phyloP scores from a whole-genome alignment of 352 stramenopile genomes.

The Pythium brachiatum region DNA sequence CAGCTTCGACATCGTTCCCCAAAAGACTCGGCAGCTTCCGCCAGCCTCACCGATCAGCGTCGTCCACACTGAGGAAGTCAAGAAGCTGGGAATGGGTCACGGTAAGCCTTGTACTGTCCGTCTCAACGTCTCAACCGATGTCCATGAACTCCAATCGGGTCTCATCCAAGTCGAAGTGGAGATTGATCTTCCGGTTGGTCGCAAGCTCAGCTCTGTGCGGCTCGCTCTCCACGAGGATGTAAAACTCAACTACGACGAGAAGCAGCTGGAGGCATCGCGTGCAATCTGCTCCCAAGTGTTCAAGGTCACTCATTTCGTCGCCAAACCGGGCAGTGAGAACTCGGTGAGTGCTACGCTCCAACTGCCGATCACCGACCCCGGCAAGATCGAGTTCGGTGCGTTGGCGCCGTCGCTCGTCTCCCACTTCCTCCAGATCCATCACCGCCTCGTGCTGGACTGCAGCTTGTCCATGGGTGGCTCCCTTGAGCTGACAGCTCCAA shows the following conservation, averaged over 20 bases:
- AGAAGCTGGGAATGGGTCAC: slow-evolving; percentile 1
- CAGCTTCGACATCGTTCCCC: neutral
- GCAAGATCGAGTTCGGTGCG: neutral
- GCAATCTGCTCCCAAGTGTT: neutral
- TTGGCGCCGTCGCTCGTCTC: neutral
- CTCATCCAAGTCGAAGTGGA: slow-evolving; percentile 1
- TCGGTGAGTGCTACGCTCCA: neutral
- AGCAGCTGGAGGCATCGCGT: neutral
- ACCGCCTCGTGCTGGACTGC: slow-evolving; percentile 5
- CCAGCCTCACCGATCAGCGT: neutral
- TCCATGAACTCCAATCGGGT: neutral
- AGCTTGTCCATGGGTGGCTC: slow-evolving; percentile 1
- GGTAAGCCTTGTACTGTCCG: slow-evolving; percentile 1
- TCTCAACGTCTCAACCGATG: neutral
- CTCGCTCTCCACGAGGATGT: slow-evolving; percentile 3
- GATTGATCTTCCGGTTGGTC: slow-evolving; percentile 1
- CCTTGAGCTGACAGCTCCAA: neutral
- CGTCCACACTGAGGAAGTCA: neutral
- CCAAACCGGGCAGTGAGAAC: neutral
- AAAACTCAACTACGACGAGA: neutral
- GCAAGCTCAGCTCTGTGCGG: neutral
- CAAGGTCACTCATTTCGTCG: neutral
- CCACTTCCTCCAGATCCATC: slow-evolving; percentile 5
- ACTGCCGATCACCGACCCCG: slow-evolving; percentile 6
- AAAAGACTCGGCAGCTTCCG: neutral